Conservation (phyloP, 2,329 filamentous ascomycete species). For the Xylariales sp. region DNA sequence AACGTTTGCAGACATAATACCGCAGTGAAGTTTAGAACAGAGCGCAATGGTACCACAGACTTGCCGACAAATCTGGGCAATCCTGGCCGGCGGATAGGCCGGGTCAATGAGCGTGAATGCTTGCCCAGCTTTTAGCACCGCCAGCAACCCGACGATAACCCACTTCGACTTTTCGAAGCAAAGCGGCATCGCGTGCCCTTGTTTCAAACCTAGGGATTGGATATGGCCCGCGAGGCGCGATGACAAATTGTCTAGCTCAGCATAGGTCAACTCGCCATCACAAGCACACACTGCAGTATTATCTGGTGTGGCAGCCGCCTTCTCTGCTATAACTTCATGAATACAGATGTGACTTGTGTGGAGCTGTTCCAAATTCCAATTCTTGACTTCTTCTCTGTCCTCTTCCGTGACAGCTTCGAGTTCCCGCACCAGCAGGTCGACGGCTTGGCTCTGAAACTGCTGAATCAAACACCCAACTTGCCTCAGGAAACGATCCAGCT, state of each 20-base stretch:
- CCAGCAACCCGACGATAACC: background rate
- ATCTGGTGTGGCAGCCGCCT: background rate
- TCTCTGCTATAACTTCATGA: background rate
- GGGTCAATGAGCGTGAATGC: background rate
- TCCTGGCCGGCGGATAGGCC: background rate
- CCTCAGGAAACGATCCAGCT: background rate
- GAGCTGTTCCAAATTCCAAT: background rate
- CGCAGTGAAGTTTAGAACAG: too few relatives aligned
- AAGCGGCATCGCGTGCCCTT: conserved; percentile 16
- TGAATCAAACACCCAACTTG: background rate
- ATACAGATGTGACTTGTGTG: background rate
- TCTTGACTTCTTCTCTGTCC: background rate
- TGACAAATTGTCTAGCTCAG: background rate
- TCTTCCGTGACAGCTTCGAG: background rate
- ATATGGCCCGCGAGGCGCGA: background rate
- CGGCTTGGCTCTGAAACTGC: background rate
- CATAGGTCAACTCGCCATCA: background rate
- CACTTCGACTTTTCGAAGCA: background rate
- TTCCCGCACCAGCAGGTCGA: background rate
- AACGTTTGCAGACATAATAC: too few relatives aligned
- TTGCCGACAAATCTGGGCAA: background rate
- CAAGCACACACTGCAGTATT: background rate
- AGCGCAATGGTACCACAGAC: too few relatives aligned
- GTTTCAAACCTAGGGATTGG: conserved; percentile 17
- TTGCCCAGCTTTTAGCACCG: background rate